Conservation (phyloP, 75 land plant genomes). For the Cupressus sempervirens region DNA sequence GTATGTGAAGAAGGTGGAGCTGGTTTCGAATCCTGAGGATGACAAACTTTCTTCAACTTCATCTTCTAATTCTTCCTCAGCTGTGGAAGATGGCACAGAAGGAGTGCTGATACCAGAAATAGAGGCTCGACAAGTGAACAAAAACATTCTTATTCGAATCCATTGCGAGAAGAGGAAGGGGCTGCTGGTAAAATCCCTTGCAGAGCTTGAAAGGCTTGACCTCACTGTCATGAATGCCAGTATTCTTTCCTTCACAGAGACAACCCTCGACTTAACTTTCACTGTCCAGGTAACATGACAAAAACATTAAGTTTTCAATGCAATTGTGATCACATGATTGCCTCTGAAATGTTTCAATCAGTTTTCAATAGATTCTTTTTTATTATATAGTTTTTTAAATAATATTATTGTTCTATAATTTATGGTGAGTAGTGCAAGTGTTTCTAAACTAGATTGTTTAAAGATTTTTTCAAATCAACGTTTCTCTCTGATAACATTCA, state of each 20-base stretch:
- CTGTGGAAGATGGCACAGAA: not conserved
- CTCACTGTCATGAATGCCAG: conserved; percentile 39
- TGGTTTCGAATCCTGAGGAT: not conserved
- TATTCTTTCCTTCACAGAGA: conserved; percentile 48
- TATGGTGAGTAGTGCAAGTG: no score
- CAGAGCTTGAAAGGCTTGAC: conserved; percentile 57
- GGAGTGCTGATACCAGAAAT: conserved; percentile 37
- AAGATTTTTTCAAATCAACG: no score
- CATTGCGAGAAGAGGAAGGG: conserved; percentile 66
- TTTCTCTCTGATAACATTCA: no score
- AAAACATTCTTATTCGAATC: conserved; percentile 51
- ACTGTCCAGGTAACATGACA: conserved; percentile 23
- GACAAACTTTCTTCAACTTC: not conserved
- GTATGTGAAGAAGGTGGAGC: conserved; percentile 9
- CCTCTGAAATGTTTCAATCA: not conserved
- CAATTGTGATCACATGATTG: not conserved
- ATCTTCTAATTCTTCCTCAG: not conserved
- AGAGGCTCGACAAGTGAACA: conserved; percentile 54
- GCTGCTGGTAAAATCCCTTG: conserved; percentile 32
- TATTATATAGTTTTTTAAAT: no score
- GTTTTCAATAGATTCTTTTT: not conserved
- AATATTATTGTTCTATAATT: no score
- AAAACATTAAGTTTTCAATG: no score
- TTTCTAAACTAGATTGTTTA: no score
- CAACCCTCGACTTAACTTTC: conserved; percentile 52